Base-by-base conservation (phyloP, 352 stramenopile species). In the Aphanomyces astaci region DNA sequence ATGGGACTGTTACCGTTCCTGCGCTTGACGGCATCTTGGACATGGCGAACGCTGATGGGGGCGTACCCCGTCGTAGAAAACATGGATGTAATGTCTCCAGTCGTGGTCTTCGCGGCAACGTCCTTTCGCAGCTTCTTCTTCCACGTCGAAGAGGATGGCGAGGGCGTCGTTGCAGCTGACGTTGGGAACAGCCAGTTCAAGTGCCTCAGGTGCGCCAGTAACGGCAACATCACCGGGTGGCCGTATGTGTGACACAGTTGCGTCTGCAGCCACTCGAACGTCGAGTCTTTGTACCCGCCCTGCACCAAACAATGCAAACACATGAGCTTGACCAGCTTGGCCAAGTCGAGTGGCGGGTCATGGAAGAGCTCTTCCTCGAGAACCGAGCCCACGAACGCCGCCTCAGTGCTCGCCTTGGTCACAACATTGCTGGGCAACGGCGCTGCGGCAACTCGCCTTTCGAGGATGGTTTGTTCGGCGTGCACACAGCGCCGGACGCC, bases 171-270 rank as follows among this genome's bases (percentile, higher is more conserved):
- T n/a, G n/a, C n/a, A n/a, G 62, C 64, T 63, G 19, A 68, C 54
- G 45, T 15, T 10, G 24, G 66, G 28, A 15, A 46, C 22, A 59
- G 48, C 70, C 55, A 76, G 27, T 46, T 48, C 60, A 69, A 74
- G 33, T 56, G 28, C 30, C 40, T 36, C 49, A 57, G 54, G n/a
- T 93, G 72, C 60, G 86, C 84, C 27, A 89, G 71, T 22, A 94
- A 75, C 27, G 90, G 62, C 5, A 84, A 80, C 15, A 93, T 63
- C 11, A 90, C 68, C 9, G 87, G 71, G 55, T 92, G 78, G 15
- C 87, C 87, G 60, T 93, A 92, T n/a, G 79, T 89, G 54, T 95
- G 84, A 48, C 84, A 92, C 17, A 95, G 73, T 52, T 92, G 84
- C 39, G 83, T 76, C 15, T 83, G 80, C 66, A 88, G 88, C 79